These are phyloP conservation scores for Cystobasidium slooffiae DNA, from an alignment of 1,284 basidiomycete genomes.

Conservation along the genomic window DNA sequence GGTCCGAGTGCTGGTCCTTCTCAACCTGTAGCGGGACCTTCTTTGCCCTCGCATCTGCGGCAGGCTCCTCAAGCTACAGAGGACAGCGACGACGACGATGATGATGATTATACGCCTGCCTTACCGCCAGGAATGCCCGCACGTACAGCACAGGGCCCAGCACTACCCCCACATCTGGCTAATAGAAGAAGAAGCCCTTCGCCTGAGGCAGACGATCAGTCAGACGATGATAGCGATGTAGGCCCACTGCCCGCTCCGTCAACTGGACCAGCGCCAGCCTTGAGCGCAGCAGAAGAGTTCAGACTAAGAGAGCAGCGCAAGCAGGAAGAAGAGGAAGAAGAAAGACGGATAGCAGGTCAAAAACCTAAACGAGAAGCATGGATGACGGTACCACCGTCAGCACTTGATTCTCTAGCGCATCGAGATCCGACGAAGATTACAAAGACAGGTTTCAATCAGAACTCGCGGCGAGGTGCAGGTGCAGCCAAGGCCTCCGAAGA, in stretches of 20 bases:
- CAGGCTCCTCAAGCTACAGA: slow-evolving; percentile 37
- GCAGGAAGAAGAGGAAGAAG: slow-evolving; percentile 54
- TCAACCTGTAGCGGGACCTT: slow-evolving; percentile 13
- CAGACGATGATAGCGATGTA: slow-evolving; percentile 72
- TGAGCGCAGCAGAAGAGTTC: slow-evolving; percentile 76
- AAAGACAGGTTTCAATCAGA: slow-evolving; percentile 73
- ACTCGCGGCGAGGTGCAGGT: slow-evolving; percentile 60
- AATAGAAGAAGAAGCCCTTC: slow-evolving; percentile 51
- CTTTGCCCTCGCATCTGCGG: slow-evolving; percentile 26
- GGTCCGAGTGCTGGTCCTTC: neutral
- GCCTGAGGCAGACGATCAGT: slow-evolving; percentile 56
- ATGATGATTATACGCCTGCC: slow-evolving; percentile 67
- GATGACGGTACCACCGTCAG: slow-evolving; percentile 89
- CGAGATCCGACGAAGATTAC: slow-evolving; percentile 74
- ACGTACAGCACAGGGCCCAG: slow-evolving; percentile 43
- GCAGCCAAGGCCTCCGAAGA: slow-evolving; percentile 50
- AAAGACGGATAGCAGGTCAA: slow-evolving; percentile 70
- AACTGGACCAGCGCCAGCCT: slow-evolving; percentile 61
- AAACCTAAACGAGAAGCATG: slow-evolving; percentile 81
- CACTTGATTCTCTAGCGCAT: slow-evolving; percentile 68
- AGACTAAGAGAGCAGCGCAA: slow-evolving; percentile 63
- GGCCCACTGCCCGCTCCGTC: slow-evolving; percentile 70
- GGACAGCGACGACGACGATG: slow-evolving; percentile 63
- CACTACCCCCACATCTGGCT: slow-evolving; percentile 53
- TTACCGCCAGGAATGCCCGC: slow-evolving; percentile 62